Percentiles rank a stretch among this genome's conserved stretches.
These are phyloP conservation scores for Aspergillus japonicus DNA, from an alignment of 2,329 filamentous ascomycete species.

Conservation along the genomic window DNA sequence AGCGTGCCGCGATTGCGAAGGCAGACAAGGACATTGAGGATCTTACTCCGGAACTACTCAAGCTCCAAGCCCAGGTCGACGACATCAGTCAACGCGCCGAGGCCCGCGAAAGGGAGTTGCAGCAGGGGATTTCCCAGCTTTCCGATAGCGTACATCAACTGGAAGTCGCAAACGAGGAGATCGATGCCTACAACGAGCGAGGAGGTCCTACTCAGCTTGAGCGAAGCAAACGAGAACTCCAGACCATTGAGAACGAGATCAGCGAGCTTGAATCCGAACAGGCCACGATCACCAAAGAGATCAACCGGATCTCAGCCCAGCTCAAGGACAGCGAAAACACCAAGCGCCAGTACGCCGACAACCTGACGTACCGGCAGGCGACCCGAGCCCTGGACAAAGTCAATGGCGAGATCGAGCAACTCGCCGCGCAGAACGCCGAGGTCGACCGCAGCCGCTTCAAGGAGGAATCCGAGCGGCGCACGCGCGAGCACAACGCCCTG, in stretches of 20 bases:
- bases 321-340: conserved; percentile 76
- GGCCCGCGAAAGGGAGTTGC: conserved; percentile 68
- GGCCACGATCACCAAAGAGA: conserved; percentile 62
- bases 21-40: conserved; percentile 71
- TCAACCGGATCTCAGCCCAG: conserved; percentile 75
- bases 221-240: conserved; percentile 67
- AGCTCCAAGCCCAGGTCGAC: conserved; percentile 73
- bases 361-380: conserved; percentile 79
- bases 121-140: conserved; percentile 68
- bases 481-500: conserved; percentile 66
- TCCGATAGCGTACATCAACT: conserved; percentile 75
- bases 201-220: conserved; percentile 72
- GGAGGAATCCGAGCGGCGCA: conserved; percentile 65
- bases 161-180: conserved; percentile 70
- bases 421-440: conserved; percentile 76
- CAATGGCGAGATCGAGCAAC: conserved; percentile 66
- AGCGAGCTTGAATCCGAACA: conserved; percentile 66
- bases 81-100: conserved; percentile 72
- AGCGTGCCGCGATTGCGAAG: conserved; percentile 67
- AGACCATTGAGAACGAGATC: conserved; percentile 65
- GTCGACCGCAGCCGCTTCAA: conserved; percentile 76
- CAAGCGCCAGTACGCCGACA: conserved; percentile 84
- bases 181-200: conserved; percentile 73
- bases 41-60: conserved; percentile 73
- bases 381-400: conserved; percentile 67